These are phyloP conservation scores for Neckera pumila DNA, from an alignment of 225 moss, liverwort and hornwort genomes.

Conservation along the genomic window DNA sequence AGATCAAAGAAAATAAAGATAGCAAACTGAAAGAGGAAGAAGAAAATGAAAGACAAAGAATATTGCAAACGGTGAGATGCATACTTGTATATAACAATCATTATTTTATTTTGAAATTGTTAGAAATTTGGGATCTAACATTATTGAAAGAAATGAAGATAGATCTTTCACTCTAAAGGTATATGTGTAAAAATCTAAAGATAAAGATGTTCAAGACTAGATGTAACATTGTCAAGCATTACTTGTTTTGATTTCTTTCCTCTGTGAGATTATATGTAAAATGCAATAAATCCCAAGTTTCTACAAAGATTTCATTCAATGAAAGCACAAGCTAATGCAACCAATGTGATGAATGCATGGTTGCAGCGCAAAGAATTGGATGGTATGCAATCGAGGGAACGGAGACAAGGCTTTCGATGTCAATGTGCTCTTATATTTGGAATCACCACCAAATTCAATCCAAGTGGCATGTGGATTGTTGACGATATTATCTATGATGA, in stretches of 20 bases:
- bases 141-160: neutral
- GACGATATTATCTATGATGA: neutral
- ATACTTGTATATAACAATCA: neutral
- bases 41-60: neutral
- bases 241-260: neutral
- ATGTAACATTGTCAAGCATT: neutral
- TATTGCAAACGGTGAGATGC: rapidly evolving
- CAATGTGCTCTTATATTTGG: neutral
- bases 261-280: neutral
- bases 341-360: neutral
- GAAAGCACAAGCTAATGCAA: neutral
- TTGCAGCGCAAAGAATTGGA: rapidly evolving
- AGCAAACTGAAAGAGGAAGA: no score
- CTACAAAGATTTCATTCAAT: neutral
- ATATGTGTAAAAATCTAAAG: neutral
- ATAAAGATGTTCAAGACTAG: neutral
- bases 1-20: no score
- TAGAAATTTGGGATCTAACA: neutral
- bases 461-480: neutral
- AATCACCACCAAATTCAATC: neutral
- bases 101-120: neutral
- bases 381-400: rapidly evolving
- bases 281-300: neutral
- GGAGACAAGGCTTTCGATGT: rapidly evolving
- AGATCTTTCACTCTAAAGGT: neutral